Percentiles rank a stretch among this genome's conserved stretches.
phyloP scores from a whole-genome alignment of 169 alveolate species.

The Condylostoma magnum region DNA sequence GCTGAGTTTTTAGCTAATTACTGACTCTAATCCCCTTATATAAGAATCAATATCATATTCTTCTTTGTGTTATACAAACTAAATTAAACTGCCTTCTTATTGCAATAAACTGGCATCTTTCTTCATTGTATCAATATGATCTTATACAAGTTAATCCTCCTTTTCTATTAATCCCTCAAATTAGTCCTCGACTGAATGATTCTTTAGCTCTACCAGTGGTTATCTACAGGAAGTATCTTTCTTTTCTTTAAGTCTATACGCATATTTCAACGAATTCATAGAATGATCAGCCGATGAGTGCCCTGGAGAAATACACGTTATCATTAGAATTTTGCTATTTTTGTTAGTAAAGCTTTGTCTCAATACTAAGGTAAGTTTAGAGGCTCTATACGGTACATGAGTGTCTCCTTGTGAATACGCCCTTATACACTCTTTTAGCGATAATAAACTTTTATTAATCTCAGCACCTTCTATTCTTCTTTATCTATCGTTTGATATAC shows the following conservation, averaged over 20 bases:
- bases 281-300: conserved; percentile 81
- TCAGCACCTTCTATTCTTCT: conserved; percentile 88
- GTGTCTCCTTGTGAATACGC: conserved; percentile 65
- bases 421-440: conserved; percentile 86
- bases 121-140: conserved; percentile 72
- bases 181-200: conserved; percentile 61
- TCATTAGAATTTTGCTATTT: conserved; percentile 74
- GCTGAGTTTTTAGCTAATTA: conserved; percentile 53
- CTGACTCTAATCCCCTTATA: conserved; percentile 44
- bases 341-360: conserved; percentile 81
- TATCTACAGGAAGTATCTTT: background rate
- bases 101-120: conserved; percentile 72
- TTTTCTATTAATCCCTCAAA: conserved; percentile 57
- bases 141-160: conserved; percentile 66
- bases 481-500: conserved; percentile 73
- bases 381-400: conserved; percentile 85
- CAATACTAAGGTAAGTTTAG: conserved; percentile 79
- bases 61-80: conserved; percentile 56
- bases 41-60: conserved; percentile 70
- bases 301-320: conserved; percentile 85
- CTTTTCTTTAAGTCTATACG: conserved; percentile 65
- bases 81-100: conserved; percentile 70
- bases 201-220: background rate
- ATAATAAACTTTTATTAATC: conserved; percentile 80
- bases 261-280: conserved; percentile 78